Percentiles rank a stretch among this genome's conserved stretches.
These are phyloP conservation scores for Amaranthus tricolor DNA, from an alignment of 179 eudicot species.

Conservation along the genomic window DNA sequence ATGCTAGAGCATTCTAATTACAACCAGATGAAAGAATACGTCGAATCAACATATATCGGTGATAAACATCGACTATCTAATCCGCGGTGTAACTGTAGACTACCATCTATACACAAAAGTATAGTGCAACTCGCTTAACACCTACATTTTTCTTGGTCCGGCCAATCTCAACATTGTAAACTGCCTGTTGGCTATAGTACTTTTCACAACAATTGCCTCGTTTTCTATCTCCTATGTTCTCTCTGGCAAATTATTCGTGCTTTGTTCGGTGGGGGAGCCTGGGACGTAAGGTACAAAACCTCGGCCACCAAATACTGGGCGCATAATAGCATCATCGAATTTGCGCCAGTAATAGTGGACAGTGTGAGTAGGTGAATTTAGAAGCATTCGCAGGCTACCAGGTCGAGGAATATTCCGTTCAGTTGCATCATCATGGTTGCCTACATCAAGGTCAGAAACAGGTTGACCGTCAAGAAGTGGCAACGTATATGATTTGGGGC, in stretches of 20 bases:
- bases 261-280: conserved; percentile 51
- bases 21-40: conserved; percentile 20
- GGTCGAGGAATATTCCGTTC: conserved; percentile 34
- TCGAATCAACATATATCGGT: conserved; percentile 12
- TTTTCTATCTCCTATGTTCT: conserved; percentile 17
- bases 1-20: conserved; percentile 5
- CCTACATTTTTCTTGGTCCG: neutral
- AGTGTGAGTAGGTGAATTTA: conserved; percentile 56
- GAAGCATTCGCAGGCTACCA: conserved; percentile 48
- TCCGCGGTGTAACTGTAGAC: neutral
- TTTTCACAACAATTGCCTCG: too few relatives aligned
- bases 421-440: conserved; percentile 4
- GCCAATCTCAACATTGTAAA: neutral
- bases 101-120: conserved; percentile 17
- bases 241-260: conserved; percentile 29
- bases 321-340: conserved; percentile 65
- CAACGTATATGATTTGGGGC: conserved; percentile 41
- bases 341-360: conserved; percentile 72
- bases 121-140: conserved; percentile 12
- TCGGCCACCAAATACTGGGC: conserved; percentile 77
- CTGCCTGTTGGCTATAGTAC: neutral
- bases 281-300: conserved; percentile 63
- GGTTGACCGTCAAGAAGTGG: conserved; percentile 47
- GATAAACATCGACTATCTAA: neutral
- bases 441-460: conserved; percentile 31